phyloP scores from a whole-genome alignment of 495 filamentous ascomycete species.

The Neurospora sp. region DNA sequence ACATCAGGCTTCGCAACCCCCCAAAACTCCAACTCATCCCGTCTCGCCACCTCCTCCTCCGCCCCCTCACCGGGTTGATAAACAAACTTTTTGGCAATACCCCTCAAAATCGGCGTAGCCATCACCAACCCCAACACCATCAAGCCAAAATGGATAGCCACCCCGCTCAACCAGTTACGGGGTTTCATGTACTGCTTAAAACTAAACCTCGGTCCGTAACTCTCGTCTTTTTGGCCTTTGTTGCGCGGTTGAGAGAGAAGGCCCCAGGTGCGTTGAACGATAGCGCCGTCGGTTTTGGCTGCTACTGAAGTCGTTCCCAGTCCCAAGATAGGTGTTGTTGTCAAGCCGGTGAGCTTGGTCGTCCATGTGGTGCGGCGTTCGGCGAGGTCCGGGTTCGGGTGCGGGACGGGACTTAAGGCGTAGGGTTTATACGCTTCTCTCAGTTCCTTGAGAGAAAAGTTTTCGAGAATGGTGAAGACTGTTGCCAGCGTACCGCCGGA shows the following conservation, averaged over 20 bases:
- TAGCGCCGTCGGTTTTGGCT: conserved; percentile 49
- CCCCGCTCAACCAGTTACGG: conserved; percentile 47
- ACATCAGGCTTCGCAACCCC: conserved; percentile 56
- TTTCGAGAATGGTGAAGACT: conserved; percentile 51
- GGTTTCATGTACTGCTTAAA: conserved; percentile 60
- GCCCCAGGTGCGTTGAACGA: conserved; percentile 61
- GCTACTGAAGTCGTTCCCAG: conserved; percentile 53
- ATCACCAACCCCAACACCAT: conserved; percentile 43
- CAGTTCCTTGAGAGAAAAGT: conserved; percentile 49
- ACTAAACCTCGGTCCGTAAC: conserved; percentile 65
- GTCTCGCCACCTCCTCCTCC: conserved; percentile 41
- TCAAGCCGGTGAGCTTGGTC: conserved; percentile 50
- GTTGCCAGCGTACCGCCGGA: conserved; percentile 71
- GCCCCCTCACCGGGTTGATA: conserved; percentile 62
- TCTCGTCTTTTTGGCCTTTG: conserved; percentile 14
- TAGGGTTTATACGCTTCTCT: conserved; percentile 48
- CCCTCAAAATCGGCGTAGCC: conserved; percentile 28
- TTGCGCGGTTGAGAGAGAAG: too few species aligned
- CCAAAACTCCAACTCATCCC: conserved; percentile 54
- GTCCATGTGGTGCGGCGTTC: conserved; percentile 22
- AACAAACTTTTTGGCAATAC: conserved; percentile 30
- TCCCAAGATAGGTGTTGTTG: conserved; percentile 54
- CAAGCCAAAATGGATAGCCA: conserved; percentile 48
- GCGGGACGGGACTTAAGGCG: conserved; percentile 52
- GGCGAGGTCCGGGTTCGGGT: conserved; percentile 36